Conservation (phyloP, 306 rosid genomes). For the cucumber (Cucumis sativus) region Cucumber_9930_V3 NC_026657.2:34618001-34618500, state of each 20-base stretch:
- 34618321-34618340: slow-evolving; percentile 72
- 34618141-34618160: neutral
- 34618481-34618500: neutral
- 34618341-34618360: slow-evolving; percentile 33
- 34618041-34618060: neutral
- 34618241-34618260: neutral
- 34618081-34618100: neutral
- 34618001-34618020: neutral
- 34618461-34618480: neutral
- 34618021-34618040: neutral
- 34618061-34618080: neutral
- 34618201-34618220: neutral
- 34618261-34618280: slow-evolving; percentile 85
- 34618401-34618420: neutral
- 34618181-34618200: neutral
- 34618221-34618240: neutral
- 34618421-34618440: neutral
- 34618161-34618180: neutral
- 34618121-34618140: neutral
- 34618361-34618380: neutral
- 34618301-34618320: slow-evolving; percentile 67
- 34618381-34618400: neutral
- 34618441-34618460: neutral
- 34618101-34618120: neutral
- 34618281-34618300: slow-evolving; percentile 78